phyloP scores from a whole-genome alignment of 768 basidiomycete species.

The Lentinula boryana region DNA sequence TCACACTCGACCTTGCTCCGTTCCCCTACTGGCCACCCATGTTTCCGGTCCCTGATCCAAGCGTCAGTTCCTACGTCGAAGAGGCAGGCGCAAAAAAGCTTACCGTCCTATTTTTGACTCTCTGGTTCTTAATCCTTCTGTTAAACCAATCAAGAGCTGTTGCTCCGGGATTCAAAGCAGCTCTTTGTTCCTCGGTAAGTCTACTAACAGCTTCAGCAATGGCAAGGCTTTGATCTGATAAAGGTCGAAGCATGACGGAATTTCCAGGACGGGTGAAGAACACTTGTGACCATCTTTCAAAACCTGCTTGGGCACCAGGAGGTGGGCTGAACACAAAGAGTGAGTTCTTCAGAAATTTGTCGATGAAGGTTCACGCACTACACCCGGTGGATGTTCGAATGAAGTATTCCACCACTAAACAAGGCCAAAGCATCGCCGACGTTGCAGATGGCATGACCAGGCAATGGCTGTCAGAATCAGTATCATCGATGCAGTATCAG shows the following conservation, averaged over 20 bases:
- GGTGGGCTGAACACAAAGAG: conserved; percentile 27
- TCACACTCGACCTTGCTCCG: conserved; percentile 10
- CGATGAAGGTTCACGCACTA: conserved; percentile 20
- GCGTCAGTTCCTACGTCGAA: neutral
- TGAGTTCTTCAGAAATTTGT: neutral
- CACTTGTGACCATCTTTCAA: conserved; percentile 53
- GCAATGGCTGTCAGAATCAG: conserved; percentile 26
- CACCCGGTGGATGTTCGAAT: conserved; percentile 37
- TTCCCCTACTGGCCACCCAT: conserved; percentile 16
- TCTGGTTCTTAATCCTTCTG: conserved; percentile 16
- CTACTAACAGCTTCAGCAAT: conserved; percentile 37
- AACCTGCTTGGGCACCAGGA: conserved; percentile 40
- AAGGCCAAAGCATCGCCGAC: conserved; percentile 38
- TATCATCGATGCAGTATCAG: neutral
- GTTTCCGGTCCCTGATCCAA: conserved; percentile 7
- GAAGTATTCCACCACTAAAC: conserved; percentile 39
- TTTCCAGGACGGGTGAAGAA: conserved; percentile 56
- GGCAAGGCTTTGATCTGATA: conserved; percentile 35
- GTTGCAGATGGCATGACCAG: conserved; percentile 40
- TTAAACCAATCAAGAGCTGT: conserved; percentile 17
- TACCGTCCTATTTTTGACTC: conserved; percentile 15
- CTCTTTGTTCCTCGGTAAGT: conserved; percentile 11
- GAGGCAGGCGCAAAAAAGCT: neutral
- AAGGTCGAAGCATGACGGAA: conserved; percentile 36
- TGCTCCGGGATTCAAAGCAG: conserved; percentile 14